phyloP scores from a whole-genome alignment of 2,329 filamentous ascomycete species.

The Corinectria fuckeliana region DNA sequence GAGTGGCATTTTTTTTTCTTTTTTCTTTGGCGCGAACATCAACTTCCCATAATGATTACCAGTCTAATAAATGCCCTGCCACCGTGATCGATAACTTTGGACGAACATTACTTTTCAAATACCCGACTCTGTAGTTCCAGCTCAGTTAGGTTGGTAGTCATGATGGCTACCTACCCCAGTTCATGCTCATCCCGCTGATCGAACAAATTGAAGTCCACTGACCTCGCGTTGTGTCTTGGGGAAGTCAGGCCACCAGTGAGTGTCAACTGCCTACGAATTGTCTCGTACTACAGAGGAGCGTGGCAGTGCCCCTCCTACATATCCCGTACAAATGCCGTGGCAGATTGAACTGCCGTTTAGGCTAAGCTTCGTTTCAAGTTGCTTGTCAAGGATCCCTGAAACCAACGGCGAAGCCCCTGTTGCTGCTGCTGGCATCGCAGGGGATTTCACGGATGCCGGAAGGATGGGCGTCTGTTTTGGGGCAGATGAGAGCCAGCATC shows the following conservation, averaged over 20 bases:
- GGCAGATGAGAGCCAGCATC: not conserved
- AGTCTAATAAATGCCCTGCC: not conserved
- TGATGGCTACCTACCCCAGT: not conserved
- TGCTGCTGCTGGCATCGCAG: not conserved
- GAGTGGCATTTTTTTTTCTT: too few species aligned
- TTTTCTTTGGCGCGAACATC: not conserved
- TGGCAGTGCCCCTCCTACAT: not conserved
- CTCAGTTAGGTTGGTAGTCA: not conserved
- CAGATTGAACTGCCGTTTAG: not conserved
- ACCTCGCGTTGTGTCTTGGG: not conserved
- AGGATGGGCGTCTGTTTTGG: not conserved
- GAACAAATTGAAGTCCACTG: not conserved
- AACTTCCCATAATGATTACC: not conserved
- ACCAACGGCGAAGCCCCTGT: not conserved
- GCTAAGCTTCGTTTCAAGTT: conserved; percentile 11
- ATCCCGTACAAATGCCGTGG: not conserved
- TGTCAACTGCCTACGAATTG: not conserved
- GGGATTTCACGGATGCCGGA: not conserved
- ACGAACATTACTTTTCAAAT: not conserved
- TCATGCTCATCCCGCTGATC: not conserved
- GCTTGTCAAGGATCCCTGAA: not conserved
- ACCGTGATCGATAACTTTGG: not conserved
- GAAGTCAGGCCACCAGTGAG: not conserved
- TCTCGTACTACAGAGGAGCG: not conserved
- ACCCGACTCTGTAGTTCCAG: too few species aligned